Evolutionary conservation across 2,329 filamentous ascomycete genomes (phyloP), one percentile per base, ranked within the genome.

Genomic region (Neocatenulostroma microsporum): DNA sequence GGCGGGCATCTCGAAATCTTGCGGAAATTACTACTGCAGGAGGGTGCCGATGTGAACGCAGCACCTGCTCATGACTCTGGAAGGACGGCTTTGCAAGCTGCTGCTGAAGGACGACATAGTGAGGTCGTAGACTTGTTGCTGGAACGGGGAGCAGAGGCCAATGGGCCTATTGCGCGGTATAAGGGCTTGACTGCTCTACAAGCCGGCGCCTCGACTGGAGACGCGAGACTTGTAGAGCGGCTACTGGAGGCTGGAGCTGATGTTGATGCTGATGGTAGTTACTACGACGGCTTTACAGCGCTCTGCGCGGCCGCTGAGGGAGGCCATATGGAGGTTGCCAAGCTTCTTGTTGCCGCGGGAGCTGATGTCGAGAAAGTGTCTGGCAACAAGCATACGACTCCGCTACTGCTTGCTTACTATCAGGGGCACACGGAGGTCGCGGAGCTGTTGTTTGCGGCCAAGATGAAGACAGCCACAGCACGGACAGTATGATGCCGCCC

Each of bases 121-220:
- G 34, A 42, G 6, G 32, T 50, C 8, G 44, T 45, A 7, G 35
- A 48, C 20, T 24, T 28, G 11, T 30, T 50, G 29, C 31, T 49
- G 3, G 27, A n/a, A 11, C 17, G 14, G 8, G 44, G 46, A 3
- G 43, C 44, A 11, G 32, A 44, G 7, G 30, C 48, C 20, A 44
- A 49, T 15, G 35, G 40, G 3, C 25, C 41, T 6, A 19, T 35
- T 12, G 39, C 34, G n/a, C 48, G 39, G 36, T 46, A 49, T 19
- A 41, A 17, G 32, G 47, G 42, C 5, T 9, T 41, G 10, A 52
- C 48, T 3, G 40, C 48, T 11, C 27, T 53, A 12, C 48, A 53
- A 34, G 48, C 37, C 13, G 49, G 48, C 15, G 39, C 45, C 1
- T 29, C 21, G 3, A 34, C 11, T 4, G 48, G 43, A n/a, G 21